Base-by-base conservation (phyloP, 768 basidiomycete genomes). In the Ramaria rubella region DNA sequence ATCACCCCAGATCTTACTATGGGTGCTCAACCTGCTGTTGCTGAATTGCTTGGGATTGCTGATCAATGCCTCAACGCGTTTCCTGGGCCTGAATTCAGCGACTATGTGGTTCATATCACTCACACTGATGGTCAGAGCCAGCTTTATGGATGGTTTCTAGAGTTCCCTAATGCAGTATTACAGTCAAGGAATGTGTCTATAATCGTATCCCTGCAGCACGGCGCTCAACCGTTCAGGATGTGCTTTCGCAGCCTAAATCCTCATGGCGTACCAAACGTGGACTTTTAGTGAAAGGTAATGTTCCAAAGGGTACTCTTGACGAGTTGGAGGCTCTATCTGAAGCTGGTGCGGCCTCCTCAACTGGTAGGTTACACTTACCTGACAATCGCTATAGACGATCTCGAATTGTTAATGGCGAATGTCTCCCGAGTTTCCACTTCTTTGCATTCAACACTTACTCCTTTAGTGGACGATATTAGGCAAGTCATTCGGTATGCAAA, bases 51-150 rank as follows among this genome's bases (percentile, higher is more conserved):
- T 48, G 74, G 84, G 2, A 74, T 92, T 15, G 79, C 82, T 15
- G 81, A 80, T 58, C 78, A 84, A 55, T 81, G 81, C 57, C 71
- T 93, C 30, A 79, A 83, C 43, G 79, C 76, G 55, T 92, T 90
- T 46, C 70, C 90, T 84, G 7, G 88, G 78, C 61, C 73, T 87
- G 43, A 72, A 76, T 17, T 75, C 79, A 61, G 78, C 17, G 48
- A 77, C 54, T 90, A 89, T 61, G 86, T 88, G 60, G 83, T 91
- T 36, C 83, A 85, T 57, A 75, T 92, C 3, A 90, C 88, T 12
- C 90, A 93, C 70, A 83, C 87, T 1, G 78, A 73, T 59, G 83
- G 90, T 92, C 63, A 30, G 82, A 70, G 9, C 38, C 4, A 12
- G 40, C 23, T 31, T 15, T 29, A 9, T 45, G 12, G n/a, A 17